These are phyloP conservation scores for Porogramme epimiltina DNA, from an alignment of 1,284 basidiomycete species.

Conservation along the genomic window DNA sequence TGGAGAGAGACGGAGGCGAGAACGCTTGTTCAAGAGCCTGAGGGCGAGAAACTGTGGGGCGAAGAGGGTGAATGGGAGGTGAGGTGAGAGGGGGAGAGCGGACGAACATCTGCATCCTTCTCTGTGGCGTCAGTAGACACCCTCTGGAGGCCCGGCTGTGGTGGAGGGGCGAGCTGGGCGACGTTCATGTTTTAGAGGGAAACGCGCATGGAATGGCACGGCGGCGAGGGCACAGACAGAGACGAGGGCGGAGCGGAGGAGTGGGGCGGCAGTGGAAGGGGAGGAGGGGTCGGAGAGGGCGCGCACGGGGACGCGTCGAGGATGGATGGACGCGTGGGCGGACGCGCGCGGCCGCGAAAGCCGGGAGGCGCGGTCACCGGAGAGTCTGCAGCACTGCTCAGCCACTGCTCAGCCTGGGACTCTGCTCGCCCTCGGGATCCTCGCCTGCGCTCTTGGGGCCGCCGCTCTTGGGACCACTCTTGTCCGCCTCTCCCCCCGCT, in stretches of 20 bases:
- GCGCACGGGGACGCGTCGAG: neutral
- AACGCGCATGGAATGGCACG: neutral
- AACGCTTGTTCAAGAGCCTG: conserved; percentile 57
- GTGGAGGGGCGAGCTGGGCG: conserved; percentile 38
- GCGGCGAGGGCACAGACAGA: neutral
- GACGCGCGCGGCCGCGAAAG: too few relatives aligned
- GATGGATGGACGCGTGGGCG: too few relatives aligned
- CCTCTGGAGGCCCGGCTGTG: conserved; percentile 33
- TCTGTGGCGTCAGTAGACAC: conserved; percentile 38
- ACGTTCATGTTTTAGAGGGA: conserved; percentile 37
- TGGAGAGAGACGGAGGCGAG: conserved; percentile 60
- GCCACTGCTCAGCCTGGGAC: too few relatives aligned
- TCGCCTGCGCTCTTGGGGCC: too few relatives aligned
- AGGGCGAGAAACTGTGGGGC: conserved; percentile 45
- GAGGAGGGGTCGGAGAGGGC: neutral
- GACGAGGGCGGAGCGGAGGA: neutral
- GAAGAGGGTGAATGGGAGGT: neutral
- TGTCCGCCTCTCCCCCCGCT: too few relatives aligned
- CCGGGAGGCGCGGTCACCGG: too few relatives aligned
- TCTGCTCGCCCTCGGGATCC: too few relatives aligned
- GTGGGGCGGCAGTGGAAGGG: neutral
- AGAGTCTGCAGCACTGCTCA: too few relatives aligned
- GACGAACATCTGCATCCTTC: conserved; percentile 46
- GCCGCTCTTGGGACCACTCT: too few relatives aligned
- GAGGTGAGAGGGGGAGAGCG: neutral